Base-by-base conservation (phyloP, 1,139 yeast genomes). In the Taiozyma onychis region DNA sequence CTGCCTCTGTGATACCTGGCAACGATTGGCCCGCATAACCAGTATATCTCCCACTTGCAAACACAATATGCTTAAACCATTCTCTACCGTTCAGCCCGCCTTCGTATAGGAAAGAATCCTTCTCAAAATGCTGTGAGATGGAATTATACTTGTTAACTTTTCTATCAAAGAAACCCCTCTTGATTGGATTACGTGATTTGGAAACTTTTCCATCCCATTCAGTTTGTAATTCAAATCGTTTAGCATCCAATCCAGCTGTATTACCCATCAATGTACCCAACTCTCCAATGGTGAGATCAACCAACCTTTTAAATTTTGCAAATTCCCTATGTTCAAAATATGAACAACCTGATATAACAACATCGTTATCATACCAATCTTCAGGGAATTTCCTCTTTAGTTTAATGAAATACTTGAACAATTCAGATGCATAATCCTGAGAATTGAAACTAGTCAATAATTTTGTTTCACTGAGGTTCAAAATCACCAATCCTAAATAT, bases 61-160 rank as follows among this genome's bases (percentile, higher is more conserved):
- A 88, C 4, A 88, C 80, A 54, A 87, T 76, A 68, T 90, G 96
- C 69, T 84, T 88, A 71, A 85, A 90, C 96, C 96, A 89, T 14
- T 77, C 72, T 62, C 97, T 77, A 39, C 72, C 73, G 32, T 75
- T 77, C 48, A 89, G 76, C 3, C 97, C 97, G 3, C 76, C 70
- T 34, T 75, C 71, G 62, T 78, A 72, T 50, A 87, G 67, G 49
- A 87, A 67, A 67, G 89, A 87, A 55, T 50, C 26, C 35, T 93
- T 77, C 65, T 90, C 97, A 56, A 80, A 77, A 63, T 72, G 77
- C 58, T 76, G 78, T 49, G 76, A 59, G 48, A 72, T 66, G 57
- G 67, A 68, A 63, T 80, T 80, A 53, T 69, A 60, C 54, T 57
- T 50, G 13, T 48, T 50, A 27, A 66, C 59, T 47, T 56, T 56